A percentile compares a stretch with the other conserved stretches of the same genome.
Conservation (phyloP, 2,329 filamentous ascomycete genomes). For the Paradendryphiella salina region DNA sequence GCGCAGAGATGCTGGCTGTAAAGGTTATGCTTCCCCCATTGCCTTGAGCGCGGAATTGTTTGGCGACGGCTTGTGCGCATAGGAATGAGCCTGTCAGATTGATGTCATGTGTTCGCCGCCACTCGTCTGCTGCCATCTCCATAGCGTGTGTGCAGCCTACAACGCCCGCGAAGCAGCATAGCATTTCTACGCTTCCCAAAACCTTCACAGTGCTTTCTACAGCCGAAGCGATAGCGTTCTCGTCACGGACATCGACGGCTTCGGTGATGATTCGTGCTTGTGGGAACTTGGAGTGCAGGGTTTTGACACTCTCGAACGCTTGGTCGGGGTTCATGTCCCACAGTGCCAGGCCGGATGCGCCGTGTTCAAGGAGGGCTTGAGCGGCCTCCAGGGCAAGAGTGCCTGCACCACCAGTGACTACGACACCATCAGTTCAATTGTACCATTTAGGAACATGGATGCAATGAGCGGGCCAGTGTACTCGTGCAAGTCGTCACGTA, state of each 20-base stretch:
- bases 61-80: slow-evolving; percentile 66
- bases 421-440: background rate
- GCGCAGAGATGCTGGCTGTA: slow-evolving; percentile 68
- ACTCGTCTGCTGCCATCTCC: slow-evolving; percentile 62
- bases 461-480: slow-evolving; percentile 8
- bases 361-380: slow-evolving; percentile 69
- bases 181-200: slow-evolving; percentile 58
- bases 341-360: slow-evolving; percentile 61
- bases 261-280: slow-evolving; percentile 54
- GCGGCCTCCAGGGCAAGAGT: slow-evolving; percentile 63
- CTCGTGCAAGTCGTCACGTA: slow-evolving; percentile 42
- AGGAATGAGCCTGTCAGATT: slow-evolving; percentile 74
- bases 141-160: slow-evolving; percentile 65
- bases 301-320: slow-evolving; percentile 49
- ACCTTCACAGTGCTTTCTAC: slow-evolving; percentile 44
- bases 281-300: slow-evolving; percentile 60
- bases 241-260: slow-evolving; percentile 64
- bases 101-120: slow-evolving; percentile 67
- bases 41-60: slow-evolving; percentile 45
- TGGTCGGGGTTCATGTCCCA: slow-evolving; percentile 60
- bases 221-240: slow-evolving; percentile 50
- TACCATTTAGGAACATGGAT: background rate
- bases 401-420: slow-evolving; percentile 68
- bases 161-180: slow-evolving; percentile 70
- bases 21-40: slow-evolving; percentile 66